Evolutionary conservation across 2,329 filamentous ascomycete genomes (phyloP), one percentile per base, ranked within the genome.

Genomic region (Triangularia setosa): DNA sequence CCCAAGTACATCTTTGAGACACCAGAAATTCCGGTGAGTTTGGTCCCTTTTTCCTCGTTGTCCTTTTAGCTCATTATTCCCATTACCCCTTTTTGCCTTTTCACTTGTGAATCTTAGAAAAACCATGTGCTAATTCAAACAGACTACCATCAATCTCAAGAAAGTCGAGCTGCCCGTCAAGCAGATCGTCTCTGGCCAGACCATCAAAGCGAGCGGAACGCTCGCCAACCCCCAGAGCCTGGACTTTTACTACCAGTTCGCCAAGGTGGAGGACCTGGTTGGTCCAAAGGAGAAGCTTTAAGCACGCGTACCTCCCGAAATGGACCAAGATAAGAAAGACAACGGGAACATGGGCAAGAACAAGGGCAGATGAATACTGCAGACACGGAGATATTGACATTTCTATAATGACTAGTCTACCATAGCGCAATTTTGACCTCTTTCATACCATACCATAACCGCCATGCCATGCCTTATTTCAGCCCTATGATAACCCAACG

Each of bases 141-240:
- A 92, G 87, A 90, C 88, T 0, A 95, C 91, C 0, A 87, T 95
- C 67, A 95, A 94, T 73, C 77, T 91, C 58, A 95, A 95, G 75
- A 95, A 95, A 75, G 91, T 95, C 3, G 91, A 95, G 74, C 71
- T 95, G 60, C 91, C 91, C 0, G 89, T 95, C 28, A 95, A 95
- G 78, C 89, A 91, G 72, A 95, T 95, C 67, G 88, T 95, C 0
- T 92, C 86, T 0, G 91, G 91, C 0, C 86, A 87, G 70, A 84
- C 79, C 24, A 85, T 95, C 73, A 92, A 90, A 76, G 85, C 90
- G 0, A 91, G 88, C 58, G 90, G 90, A 1, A 94, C 91, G 3
- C 76, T 95, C 71, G 77, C 90, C 61, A 95, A 96, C 72, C 91
- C 91, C 0, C 78, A 89, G 71, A 90, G 89, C 68, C 76, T 95